phyloP scores from a whole-genome alignment of 2,329 filamentous ascomycete species.

The Phoma sp. region DNA sequence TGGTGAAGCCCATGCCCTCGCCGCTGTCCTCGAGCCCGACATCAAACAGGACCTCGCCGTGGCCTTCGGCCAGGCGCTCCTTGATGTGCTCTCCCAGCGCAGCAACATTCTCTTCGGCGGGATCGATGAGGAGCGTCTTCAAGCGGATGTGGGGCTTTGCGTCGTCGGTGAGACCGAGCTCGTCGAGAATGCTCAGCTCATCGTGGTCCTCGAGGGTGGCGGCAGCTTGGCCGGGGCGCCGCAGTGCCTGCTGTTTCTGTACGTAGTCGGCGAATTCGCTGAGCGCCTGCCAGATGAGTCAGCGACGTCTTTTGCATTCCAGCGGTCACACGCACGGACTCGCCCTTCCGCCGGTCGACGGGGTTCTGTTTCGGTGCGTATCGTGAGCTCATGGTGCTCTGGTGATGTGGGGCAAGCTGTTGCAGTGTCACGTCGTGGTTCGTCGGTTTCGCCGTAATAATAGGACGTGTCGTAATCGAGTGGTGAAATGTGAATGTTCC shows the following conservation, averaged over 20 bases:
- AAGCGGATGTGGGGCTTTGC: slow-evolving; percentile 69
- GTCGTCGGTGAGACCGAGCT: slow-evolving; percentile 74
- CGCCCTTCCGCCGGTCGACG: slow-evolving; percentile 84
- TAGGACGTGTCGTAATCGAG: slow-evolving; percentile 31
- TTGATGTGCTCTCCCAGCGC: slow-evolving; percentile 71
- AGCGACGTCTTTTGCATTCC: neutral
- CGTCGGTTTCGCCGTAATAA: slow-evolving; percentile 34
- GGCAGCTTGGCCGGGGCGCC: slow-evolving; percentile 53
- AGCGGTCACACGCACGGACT: slow-evolving; percentile 67
- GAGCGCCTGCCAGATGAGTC: slow-evolving; percentile 66
- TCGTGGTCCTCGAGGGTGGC: slow-evolving; percentile 72
- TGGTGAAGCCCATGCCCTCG: slow-evolving; percentile 79
- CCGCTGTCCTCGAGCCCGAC: slow-evolving; percentile 90
- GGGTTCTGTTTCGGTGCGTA: slow-evolving; percentile 66
- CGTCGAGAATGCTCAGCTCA: slow-evolving; percentile 89
- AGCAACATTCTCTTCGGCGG: slow-evolving; percentile 64
- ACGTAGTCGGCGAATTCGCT: slow-evolving; percentile 98
- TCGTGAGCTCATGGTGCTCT: slow-evolving; percentile 43
- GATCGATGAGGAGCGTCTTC: slow-evolving; percentile 74
- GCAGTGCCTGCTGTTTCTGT: slow-evolving; percentile 85
- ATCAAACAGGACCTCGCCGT: slow-evolving; percentile 90
- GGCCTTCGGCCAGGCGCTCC: slow-evolving; percentile 77
- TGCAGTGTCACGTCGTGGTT: slow-evolving; percentile 28
- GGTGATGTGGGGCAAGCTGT: slow-evolving; percentile 15
- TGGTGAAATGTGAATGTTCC: slow-evolving; percentile 36